A percentile compares a stretch with the other conserved stretches of the same genome.
phyloP scores from a whole-genome alignment of 768 basidiomycete species.

The Termitomyces sp. region DNA sequence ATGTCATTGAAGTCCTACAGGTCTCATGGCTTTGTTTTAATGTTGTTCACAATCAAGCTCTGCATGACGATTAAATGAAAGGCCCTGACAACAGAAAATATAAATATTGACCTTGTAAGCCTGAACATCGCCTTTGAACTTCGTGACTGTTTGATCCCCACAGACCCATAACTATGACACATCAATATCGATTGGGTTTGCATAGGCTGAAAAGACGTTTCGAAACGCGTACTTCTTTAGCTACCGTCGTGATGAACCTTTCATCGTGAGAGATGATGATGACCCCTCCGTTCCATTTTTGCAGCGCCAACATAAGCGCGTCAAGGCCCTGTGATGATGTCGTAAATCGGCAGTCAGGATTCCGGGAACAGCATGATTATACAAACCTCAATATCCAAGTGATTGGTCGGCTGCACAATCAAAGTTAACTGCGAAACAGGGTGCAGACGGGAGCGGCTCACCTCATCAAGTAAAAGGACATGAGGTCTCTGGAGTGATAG shows the following conservation, averaged over 20 bases:
- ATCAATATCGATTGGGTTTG: conserved; percentile 7
- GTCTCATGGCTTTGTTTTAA: conserved; percentile 50
- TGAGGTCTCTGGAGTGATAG: conserved; percentile 87
- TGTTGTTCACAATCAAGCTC: conserved; percentile 72
- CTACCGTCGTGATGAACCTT: conserved; percentile 87
- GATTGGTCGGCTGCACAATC: conserved; percentile 76
- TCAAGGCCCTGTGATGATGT: conserved; percentile 72
- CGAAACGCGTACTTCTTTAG: conserved; percentile 59
- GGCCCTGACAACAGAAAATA: neutral
- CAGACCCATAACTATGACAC: conserved; percentile 83
- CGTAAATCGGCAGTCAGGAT: neutral
- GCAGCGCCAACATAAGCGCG: conserved; percentile 81
- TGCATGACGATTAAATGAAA: conserved; percentile 21
- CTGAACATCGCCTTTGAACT: conserved; percentile 88
- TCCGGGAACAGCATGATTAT: neutral
- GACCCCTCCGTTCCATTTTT: conserved; percentile 84
- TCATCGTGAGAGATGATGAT: conserved; percentile 96
- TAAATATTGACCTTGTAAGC: conserved; percentile 69
- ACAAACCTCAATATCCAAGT: conserved; percentile 85
- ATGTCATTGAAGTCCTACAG: neutral
- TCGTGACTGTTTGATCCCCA: conserved; percentile 70
- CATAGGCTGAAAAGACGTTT: neutral
- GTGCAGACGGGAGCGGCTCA: conserved; percentile 22
- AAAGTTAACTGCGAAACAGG: conserved; percentile 1
- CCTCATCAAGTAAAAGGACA: conserved; percentile 91